Evolutionary conservation across 768 basidiomycete species (phyloP), one percentile per base, ranked within the genome.

Genomic region (Leucocoprinus leucothites): DNA sequence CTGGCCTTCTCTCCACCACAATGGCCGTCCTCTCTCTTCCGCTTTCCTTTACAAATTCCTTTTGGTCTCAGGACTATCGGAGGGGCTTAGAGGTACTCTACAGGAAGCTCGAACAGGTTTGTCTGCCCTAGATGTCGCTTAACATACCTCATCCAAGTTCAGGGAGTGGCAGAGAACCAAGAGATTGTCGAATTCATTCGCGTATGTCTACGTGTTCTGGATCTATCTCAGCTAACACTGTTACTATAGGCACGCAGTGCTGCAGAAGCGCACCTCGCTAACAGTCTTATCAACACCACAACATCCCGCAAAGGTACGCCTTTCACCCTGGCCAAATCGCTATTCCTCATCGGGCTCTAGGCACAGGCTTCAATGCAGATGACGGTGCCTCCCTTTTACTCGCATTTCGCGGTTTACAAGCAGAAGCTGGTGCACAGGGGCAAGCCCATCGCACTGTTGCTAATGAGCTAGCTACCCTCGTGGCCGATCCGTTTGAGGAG

Each of bases 51-150:
- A 84, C 79, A 53, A 95, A 96, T 69, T 94, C 93, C 26, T 97
- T 97, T 75, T 97, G 94, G 94, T 82, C 93, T 14, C 87, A 91
- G 68, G 92, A 94, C 74, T 94, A 92, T 66, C 79, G 91, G 43
- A 82, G 74, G 57, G 94, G 94, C 31, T 78, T 97, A 25, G 85
- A 96, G 59, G 81, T 89, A 21, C 71, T 94, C 28, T 92, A 83
- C 66, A 69, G 65, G 42, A 87, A 90, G 69, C 82, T 94, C 22
- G 87, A 92, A 62, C 87, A 91, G 79, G 91, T 87, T 58, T 47
- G 75, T 63, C 18, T 13, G 24, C 26, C 24, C 18, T 16, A n/a
- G 31, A 25, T n/a, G 9, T 55, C 44, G 51, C 57, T 61, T 40
- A 66, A 59, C 55, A 52, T 57, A 62, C 35, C 58, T 58, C 25